Evolutionary conservation across 306 rosid species (phyloP).

Genomic region (Abrus pulchellus): DNA sequence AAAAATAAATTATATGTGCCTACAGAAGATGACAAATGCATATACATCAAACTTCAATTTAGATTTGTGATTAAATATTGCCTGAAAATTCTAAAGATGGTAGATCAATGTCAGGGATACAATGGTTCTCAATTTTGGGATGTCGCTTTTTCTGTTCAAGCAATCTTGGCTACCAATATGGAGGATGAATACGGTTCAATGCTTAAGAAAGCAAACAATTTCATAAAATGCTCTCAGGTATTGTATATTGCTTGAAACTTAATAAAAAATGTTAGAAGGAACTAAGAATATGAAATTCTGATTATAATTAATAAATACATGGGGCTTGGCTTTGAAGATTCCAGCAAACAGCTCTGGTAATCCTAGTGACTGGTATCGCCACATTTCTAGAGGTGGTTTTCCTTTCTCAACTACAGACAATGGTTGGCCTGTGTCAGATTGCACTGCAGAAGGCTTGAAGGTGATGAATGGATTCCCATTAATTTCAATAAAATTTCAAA

Average conservation of each 20-base stretch:
- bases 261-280: conserved; percentile 3
- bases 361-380: conserved; percentile 67
- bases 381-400: conserved; percentile 79
- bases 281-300: conserved; percentile 1
- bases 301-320: neutral
- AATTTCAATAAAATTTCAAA: neutral
- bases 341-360: conserved; percentile 54
- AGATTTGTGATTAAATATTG: conserved; percentile 12
- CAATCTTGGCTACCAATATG: conserved; percentile 65
- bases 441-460: conserved; percentile 83
- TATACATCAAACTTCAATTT: neutral
- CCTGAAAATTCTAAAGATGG: neutral
- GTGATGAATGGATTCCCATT: conserved; percentile 42
- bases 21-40: neutral
- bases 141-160: conserved; percentile 72
- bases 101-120: conserved; percentile 59
- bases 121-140: conserved; percentile 87
- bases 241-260: neutral
- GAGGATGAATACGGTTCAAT: conserved; percentile 62
- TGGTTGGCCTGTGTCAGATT: conserved; percentile 78
- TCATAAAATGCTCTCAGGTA: conserved; percentile 71
- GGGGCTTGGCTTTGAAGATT: conserved; percentile 45
- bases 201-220: conserved; percentile 68
- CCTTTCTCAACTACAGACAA: conserved; percentile 79
- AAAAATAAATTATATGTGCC: neutral